Evolutionary conservation across 768 basidiomycete genomes (phyloP).

Genomic region (Tricholoma saponaceum): DNA sequence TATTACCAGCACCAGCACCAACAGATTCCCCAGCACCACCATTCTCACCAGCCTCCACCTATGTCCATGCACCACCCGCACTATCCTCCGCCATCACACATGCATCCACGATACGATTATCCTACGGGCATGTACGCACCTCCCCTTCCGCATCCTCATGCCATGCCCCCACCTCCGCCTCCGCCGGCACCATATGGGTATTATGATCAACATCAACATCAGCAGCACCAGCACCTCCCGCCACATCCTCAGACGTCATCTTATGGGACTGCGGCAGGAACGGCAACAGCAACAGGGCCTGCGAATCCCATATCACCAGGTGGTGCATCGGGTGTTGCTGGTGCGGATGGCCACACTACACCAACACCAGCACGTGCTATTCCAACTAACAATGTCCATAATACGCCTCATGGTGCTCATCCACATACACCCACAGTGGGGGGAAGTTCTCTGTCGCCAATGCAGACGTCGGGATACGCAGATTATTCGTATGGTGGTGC

Average conservation of each 20-base stretch:
- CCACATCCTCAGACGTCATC: not conserved
- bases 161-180: conserved; percentile 6
- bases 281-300: not conserved
- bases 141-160: not conserved
- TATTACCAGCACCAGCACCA: conserved; percentile 13
- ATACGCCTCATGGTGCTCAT: not conserved
- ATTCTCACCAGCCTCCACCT: conserved; percentile 1
- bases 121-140: not conserved
- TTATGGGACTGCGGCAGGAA: not conserved
- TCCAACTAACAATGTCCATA: not conserved
- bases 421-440: not conserved
- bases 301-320: not conserved
- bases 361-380: not conserved
- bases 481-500: not conserved
- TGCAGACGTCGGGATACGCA: not conserved
- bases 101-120: conserved; percentile 9
- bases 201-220: conserved; percentile 1
- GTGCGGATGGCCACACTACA: not conserved
- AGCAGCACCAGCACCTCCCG: not conserved
- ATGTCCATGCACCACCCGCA: conserved; percentile 2
- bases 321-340: not conserved
- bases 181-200: conserved; percentile 11
- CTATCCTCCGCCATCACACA: conserved; percentile 5
- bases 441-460: not conserved
- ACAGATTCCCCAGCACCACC: conserved; percentile 7